Evolutionary conservation across 2,329 filamentous ascomycete species (phyloP).

Genomic region (Elsinoe fawcettii): DNA sequence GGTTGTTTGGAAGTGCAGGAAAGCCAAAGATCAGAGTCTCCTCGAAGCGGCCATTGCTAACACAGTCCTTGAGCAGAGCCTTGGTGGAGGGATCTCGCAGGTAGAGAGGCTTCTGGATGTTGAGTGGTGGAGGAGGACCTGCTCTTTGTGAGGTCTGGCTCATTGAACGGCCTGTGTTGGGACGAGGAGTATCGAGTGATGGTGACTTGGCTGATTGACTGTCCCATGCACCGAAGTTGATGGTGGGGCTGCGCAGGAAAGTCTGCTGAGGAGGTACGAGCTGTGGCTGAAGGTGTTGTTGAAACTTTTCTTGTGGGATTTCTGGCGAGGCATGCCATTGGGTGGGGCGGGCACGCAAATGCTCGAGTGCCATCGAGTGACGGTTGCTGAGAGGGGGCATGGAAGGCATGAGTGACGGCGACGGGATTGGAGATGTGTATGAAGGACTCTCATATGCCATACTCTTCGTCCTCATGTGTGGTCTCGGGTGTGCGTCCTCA

Average conservation of each 20-base stretch:
- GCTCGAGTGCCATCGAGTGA: slow-evolving; percentile 1
- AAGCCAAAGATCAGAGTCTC: slow-evolving; percentile 93
- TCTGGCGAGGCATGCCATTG: slow-evolving; percentile 7
- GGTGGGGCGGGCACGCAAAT: not conserved
- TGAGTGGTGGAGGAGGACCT: slow-evolving; percentile 7
- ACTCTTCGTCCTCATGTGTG: slow-evolving; percentile 10
- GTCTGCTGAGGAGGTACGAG: slow-evolving; percentile 4
- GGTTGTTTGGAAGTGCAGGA: slow-evolving; percentile 36
- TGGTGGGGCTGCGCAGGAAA: slow-evolving; percentile 11
- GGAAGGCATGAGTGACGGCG: not conserved
- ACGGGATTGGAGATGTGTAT: slow-evolving; percentile 4
- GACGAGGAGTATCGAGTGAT: not conserved
- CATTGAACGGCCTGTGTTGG: slow-evolving; percentile 4
- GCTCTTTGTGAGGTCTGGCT: slow-evolving; percentile 10
- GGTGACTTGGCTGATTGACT: not conserved
- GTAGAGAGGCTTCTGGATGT: slow-evolving; percentile 11
- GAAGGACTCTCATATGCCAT: slow-evolving; percentile 7
- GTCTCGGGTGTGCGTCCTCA: slow-evolving; percentile 8
- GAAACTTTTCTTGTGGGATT: slow-evolving; percentile 2
- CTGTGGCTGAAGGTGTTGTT: slow-evolving; percentile 9
- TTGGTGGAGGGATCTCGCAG: slow-evolving; percentile 11
- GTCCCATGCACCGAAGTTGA: not conserved
- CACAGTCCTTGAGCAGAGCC: slow-evolving; percentile 11
- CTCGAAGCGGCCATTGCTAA: slow-evolving; percentile 54
- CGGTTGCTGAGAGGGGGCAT: slow-evolving; percentile 1